Conservation (phyloP, 805 yeast species). For the Komagataella pseudopastoris region DNA sequence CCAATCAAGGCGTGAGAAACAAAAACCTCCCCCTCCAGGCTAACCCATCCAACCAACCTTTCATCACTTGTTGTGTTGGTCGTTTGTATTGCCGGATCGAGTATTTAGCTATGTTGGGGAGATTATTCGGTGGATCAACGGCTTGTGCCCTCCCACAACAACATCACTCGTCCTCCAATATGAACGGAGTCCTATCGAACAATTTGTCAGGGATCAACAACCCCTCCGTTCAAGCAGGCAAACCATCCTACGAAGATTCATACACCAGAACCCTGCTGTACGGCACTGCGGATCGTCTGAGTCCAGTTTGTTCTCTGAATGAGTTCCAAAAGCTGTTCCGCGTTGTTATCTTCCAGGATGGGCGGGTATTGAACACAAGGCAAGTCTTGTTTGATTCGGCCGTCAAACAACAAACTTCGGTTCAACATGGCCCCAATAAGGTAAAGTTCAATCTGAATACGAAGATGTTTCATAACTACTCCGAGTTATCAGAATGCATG, state of each 20-base stretch:
- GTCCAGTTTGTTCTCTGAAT: constrained; percentile 1
- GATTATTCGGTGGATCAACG: background rate
- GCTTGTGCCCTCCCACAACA: background rate
- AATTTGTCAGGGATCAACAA: background rate
- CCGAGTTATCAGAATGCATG: constrained; percentile 36
- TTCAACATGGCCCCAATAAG: constrained; percentile 5
- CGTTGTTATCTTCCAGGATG: constrained; percentile 36
- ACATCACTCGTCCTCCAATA: background rate
- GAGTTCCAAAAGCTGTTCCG: constrained; percentile 16
- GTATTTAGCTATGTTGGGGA: background rate
- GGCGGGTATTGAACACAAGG: constrained; percentile 28
- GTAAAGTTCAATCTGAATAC: constrained; percentile 9
- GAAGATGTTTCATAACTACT: constrained; percentile 24
- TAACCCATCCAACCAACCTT: background rate
- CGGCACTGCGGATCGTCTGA: constrained; percentile 20
- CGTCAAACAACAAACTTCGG: background rate
- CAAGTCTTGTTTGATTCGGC: constrained; percentile 37
- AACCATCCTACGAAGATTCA: constrained; percentile 22
- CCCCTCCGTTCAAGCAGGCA: background rate
- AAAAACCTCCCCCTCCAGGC: background rate
- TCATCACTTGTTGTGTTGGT: background rate
- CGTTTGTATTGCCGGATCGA: background rate
- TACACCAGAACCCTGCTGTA: constrained; percentile 32
- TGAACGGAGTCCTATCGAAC: background rate
- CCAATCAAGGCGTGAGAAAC: background rate